Evolutionary conservation across 2,329 filamentous ascomycete species (phyloP), one percentile per base, ranked within the genome.

Genomic region (Diaporthe citrichinensis): DNA sequence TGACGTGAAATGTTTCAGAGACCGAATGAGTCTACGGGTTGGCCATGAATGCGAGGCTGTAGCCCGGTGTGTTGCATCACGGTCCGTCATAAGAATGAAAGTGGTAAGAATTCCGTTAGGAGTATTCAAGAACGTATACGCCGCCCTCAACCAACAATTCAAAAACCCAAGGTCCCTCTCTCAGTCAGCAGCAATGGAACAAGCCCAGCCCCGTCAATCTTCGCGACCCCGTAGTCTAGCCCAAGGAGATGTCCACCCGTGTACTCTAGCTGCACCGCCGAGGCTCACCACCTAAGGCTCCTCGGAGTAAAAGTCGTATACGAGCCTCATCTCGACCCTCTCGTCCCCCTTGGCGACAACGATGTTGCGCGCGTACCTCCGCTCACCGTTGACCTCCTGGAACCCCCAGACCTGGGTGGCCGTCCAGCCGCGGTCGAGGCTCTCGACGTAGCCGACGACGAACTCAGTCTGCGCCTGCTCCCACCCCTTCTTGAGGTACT

Each of bases 361-460:
- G 10, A 92, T 82, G 78, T 91, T 88, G 72, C 91, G 83, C 69
- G 84, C 85, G 78, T 92, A 87, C 77, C 87, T 84, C 77, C 91
- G 83, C 85, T 87, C 84, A 17, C 88, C 90, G 10, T 88, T 83
- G 12, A 91, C 80, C 36, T 80, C 78, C 86, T 91, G 86, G 82
- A 92, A 92, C 1, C 90, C 90, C 91, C 91, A 92, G 77, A 90
- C 83, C 87, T 92, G 90, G 17, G 81, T 84, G 9, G 89, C 90
- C 31, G 84, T 85, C 90, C 90, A 92, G 14, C 87, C 90, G 44
- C 82, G 84, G 75, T 88, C 87, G 58, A 85, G 75, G 81, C 85
- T 91, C 83, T 87, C 84, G 67, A 95, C 89, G 57, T 88, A 85
- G 79, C 91, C 94, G 79, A 93, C 89, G 78, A 97, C 82, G 85